A percentile compares a stretch with the other conserved stretches of the same genome.
Conservation (phyloP, 2,329 filamentous ascomycete species). For the Sodiomyces alkalinus region DNA sequence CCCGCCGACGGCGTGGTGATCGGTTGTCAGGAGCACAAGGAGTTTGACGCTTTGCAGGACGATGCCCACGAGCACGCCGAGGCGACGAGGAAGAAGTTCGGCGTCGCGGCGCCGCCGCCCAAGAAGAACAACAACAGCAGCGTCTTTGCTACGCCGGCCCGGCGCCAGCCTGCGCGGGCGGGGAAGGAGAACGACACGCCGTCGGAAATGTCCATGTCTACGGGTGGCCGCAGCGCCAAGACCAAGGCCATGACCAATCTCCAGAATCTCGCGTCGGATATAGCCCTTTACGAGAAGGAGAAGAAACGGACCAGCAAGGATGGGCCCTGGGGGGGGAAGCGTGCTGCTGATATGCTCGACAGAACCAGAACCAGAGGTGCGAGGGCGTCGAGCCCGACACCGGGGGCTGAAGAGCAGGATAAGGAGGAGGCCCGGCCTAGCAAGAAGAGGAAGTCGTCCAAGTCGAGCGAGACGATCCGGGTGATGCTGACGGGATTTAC, state of each 20-base stretch:
- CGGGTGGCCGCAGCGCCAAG: slow-evolving; percentile 75
- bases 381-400: slow-evolving; percentile 7
- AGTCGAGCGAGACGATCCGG: slow-evolving; percentile 53
- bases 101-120: slow-evolving; percentile 13
- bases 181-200: slow-evolving; percentile 81
- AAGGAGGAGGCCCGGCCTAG: slow-evolving; percentile 35
- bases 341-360: slow-evolving; percentile 43
- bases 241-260: slow-evolving; percentile 64
- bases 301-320: slow-evolving; percentile 53
- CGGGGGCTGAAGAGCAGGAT: slow-evolving; percentile 22
- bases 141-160: slow-evolving; percentile 34
- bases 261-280: slow-evolving; percentile 66
- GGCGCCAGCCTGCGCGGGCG: slow-evolving; percentile 31
- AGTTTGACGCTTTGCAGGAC: slow-evolving; percentile 29
- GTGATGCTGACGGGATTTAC: slow-evolving; percentile 75
- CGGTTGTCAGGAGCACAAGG: slow-evolving; percentile 21
- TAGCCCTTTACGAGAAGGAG: slow-evolving; percentile 85
- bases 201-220: slow-evolving; percentile 41
- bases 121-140: slow-evolving; percentile 8
- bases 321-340: slow-evolving; percentile 45
- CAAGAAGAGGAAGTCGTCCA: slow-evolving; percentile 47
- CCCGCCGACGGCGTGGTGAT: slow-evolving; percentile 31
- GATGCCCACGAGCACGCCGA: slow-evolving; percentile 19
- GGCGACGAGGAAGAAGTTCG: slow-evolving; percentile 16
- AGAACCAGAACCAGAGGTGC: slow-evolving; percentile 15